Evolutionary conservation across 106 monocot species (phyloP), one percentile per base, ranked within the genome.

Genomic region (Allium cepa): DNA sequence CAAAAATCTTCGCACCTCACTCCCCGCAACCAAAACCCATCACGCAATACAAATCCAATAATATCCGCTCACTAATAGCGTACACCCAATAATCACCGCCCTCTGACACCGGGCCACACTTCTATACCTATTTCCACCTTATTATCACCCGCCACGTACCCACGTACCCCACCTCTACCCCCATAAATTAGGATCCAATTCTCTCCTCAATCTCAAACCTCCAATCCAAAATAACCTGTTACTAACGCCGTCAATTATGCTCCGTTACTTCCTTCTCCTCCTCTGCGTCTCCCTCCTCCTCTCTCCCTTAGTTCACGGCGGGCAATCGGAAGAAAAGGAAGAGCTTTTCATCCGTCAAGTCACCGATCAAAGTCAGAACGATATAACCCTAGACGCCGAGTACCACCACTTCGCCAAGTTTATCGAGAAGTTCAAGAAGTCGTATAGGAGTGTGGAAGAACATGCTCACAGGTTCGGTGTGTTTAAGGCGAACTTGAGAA

Each of bases 401-500:
- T 15, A 17, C 17, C 68, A 75, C 68, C 68, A 75, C 68, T 75
- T 75, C 68, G 16, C 68, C 17, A 67, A 46, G 36, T 75, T 75
- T 53, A 4, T 68, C 13, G 10, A 49, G 22, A 53, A 49, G 15
- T 75, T 60, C 46, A 61, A 66, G 45, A 67, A 61, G 68, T 67
- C 52, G 49, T 75, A 68, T 58, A n/a, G 59, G 12, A 50, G 18
- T 9, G 9, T 53, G 10, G 75, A 75, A 8, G 75, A 75, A 68
- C 67, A 68, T 18, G 15, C 10, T 0, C 26, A 61, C 56, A 57
- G 75, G 46, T 56, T 75, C 36, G 28, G 51, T 17, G 60, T 68
- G 5, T 75, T 75, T 46, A 75, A 68, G 68, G 49, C 68, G 14
- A 75, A 75, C 52, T 50, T 75, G 28, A 26, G 68, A 17, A 75